Conservation (phyloP, 495 filamentous ascomycete species). For the Jackrogersella minutella region DNA sequence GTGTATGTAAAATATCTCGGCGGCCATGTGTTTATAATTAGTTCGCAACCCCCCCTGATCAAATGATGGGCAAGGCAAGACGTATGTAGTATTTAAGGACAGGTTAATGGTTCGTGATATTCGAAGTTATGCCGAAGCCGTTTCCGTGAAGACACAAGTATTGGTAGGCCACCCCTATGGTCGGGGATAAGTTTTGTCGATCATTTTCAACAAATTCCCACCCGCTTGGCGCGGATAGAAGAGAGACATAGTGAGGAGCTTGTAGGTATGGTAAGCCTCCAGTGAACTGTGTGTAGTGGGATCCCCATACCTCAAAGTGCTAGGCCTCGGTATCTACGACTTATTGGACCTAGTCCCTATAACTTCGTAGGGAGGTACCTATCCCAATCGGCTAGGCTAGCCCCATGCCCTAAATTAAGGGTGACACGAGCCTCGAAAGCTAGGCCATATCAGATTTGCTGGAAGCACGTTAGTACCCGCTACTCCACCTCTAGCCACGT, state of each 20-base stretch:
- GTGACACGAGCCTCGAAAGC: conserved; percentile 30
- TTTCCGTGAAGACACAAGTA: not conserved
- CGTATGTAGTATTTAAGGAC: conserved; percentile 27
- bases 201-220: conserved; percentile 3
- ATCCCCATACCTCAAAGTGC: too few species aligned
- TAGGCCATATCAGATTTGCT: conserved; percentile 17
- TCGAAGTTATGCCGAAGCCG: conserved; percentile 26
- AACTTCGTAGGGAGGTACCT: too few species aligned
- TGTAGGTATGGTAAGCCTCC: not conserved
- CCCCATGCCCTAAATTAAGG: conserved; percentile 35
- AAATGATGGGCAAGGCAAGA: not conserved
- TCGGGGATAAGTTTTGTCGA: not conserved
- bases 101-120: not conserved
- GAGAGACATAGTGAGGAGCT: not conserved
- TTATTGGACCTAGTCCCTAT: too few species aligned
- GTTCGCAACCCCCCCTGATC: conserved; percentile 2
- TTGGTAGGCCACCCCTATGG: not conserved
- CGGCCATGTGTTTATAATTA: conserved; percentile 26
- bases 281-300: too few species aligned
- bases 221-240: conserved; percentile 19
- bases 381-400: not conserved
- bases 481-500: conserved; percentile 41
- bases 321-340: too few species aligned
- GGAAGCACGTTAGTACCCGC: conserved; percentile 19
- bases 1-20: conserved; percentile 7